Evolutionary conservation across 805 yeast genomes (phyloP).

Genomic region (Cyberlindnera mycetangii): DNA sequence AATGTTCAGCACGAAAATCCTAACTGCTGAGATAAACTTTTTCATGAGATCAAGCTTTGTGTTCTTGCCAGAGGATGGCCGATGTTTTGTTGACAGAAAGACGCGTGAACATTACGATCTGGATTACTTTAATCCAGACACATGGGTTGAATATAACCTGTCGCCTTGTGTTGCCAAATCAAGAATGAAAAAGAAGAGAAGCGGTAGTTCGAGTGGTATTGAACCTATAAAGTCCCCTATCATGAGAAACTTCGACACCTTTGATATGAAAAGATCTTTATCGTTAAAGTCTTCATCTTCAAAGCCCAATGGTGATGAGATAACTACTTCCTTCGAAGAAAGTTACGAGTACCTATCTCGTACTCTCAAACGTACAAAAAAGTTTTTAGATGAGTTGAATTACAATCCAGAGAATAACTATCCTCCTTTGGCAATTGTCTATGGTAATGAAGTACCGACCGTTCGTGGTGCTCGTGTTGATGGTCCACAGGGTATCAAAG

Average conservation of each 20-base stretch:
- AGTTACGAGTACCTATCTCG: slow-evolving; percentile 62
- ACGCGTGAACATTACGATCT: slow-evolving; percentile 58
- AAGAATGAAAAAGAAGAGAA: slow-evolving; percentile 10
- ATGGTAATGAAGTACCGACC: slow-evolving; percentile 81
- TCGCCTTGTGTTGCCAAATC: slow-evolving; percentile 64
- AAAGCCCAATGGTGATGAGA: slow-evolving; percentile 15
- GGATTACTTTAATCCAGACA: slow-evolving; percentile 77
- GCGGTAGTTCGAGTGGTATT: neutral
- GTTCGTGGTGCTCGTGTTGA: slow-evolving; percentile 75
- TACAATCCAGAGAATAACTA: slow-evolving; percentile 51
- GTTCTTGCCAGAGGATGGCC: slow-evolving; percentile 74
- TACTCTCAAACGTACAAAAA: slow-evolving; percentile 57
- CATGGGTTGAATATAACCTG: slow-evolving; percentile 74
- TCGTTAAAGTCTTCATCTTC: slow-evolving; percentile 14
- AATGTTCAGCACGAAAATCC: slow-evolving; percentile 64
- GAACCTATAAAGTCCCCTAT: slow-evolving; percentile 3
- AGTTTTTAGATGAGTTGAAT: slow-evolving; percentile 54
- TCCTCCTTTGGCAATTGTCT: slow-evolving; percentile 83
- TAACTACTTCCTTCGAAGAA: slow-evolving; percentile 40
- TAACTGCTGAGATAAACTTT: slow-evolving; percentile 80
- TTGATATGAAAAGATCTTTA: slow-evolving; percentile 21
- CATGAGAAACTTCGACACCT: slow-evolving; percentile 5
- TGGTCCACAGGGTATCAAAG: slow-evolving; percentile 56
- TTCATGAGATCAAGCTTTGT: slow-evolving; percentile 83
- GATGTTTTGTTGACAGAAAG: slow-evolving; percentile 62